phyloP scores from a whole-genome alignment of 202 grass and related monocot genomes.

The Schoenoplectus triqueter region DNA sequence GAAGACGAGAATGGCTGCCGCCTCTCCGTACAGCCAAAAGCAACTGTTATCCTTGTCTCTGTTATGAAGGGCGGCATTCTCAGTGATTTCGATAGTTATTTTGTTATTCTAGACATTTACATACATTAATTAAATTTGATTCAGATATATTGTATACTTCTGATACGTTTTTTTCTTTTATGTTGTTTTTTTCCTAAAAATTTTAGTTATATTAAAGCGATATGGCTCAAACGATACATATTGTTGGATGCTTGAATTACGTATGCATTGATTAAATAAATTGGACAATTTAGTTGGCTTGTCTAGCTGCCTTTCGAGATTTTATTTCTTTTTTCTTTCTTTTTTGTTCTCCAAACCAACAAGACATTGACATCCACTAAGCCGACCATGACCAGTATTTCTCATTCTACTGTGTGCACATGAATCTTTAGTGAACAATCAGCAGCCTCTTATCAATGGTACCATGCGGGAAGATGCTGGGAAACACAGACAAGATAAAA shows the following conservation, averaged over 20 bases:
- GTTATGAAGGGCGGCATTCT: not conserved
- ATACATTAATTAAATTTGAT: not conserved
- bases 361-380: not conserved
- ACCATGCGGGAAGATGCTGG: no score
- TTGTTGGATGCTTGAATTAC: conserved; percentile 9
- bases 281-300: not conserved
- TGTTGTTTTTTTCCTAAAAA: conserved; percentile 12
- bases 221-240: not conserved
- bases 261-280: not conserved
- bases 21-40: conserved; percentile 33
- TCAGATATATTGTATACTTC: conserved; percentile 28
- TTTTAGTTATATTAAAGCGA: not conserved
- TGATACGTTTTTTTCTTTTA: not conserved
- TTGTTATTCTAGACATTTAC: not conserved
- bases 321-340: not conserved
- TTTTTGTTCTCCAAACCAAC: not conserved
- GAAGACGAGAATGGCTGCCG: conserved; percentile 39
- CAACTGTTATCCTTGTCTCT: conserved; percentile 13
- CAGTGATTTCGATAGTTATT: not conserved
- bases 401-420: not conserved
- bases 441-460: not conserved
- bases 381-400: not conserved
- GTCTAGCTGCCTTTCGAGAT: not conserved
- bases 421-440: not conserved
- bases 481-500: no score